Percentiles rank a stretch among this genome's conserved stretches.
phyloP scores from a whole-genome alignment of 257 asterid species.

The Fraxinus pennsylvanica region DNA sequence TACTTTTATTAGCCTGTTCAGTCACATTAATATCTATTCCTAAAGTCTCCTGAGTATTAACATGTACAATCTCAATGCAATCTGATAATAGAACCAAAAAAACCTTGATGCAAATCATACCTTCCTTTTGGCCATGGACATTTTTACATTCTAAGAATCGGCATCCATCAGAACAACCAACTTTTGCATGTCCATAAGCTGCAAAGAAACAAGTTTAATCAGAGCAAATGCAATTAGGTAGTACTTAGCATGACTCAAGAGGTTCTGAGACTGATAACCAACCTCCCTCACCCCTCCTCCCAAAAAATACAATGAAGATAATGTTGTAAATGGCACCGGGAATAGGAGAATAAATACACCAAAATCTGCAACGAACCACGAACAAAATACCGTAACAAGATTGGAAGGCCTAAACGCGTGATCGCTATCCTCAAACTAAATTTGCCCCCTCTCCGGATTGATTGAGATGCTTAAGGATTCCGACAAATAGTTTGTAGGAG shows the following conservation, averaged over 20 bases:
- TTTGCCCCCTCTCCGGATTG: too few species aligned
- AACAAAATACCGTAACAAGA: too few species aligned
- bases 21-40: background rate
- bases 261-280: background rate
- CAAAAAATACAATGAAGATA: too few species aligned
- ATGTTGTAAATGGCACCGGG: background rate
- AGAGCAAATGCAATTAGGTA: slow-evolving; percentile 10
- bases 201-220: slow-evolving; percentile 13
- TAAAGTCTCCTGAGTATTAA: background rate
- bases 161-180: slow-evolving; percentile 88
- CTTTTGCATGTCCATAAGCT: slow-evolving; percentile 53
- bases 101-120: slow-evolving; percentile 34
- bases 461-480: too few species aligned
- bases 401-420: too few species aligned
- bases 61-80: background rate
- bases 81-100: background rate
- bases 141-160: slow-evolving; percentile 84
- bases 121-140: slow-evolving; percentile 63
- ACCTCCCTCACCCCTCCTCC: background rate
- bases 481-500: too few species aligned
- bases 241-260: background rate
- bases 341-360: too few species aligned
- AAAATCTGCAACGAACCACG: too few species aligned
- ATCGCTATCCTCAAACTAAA: too few species aligned
- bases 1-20: background rate